A percentile compares a stretch with the other conserved stretches of the same genome.
phyloP scores from a whole-genome alignment of 805 yeast genomes.

The Isabelozyma rhagii region DNA sequence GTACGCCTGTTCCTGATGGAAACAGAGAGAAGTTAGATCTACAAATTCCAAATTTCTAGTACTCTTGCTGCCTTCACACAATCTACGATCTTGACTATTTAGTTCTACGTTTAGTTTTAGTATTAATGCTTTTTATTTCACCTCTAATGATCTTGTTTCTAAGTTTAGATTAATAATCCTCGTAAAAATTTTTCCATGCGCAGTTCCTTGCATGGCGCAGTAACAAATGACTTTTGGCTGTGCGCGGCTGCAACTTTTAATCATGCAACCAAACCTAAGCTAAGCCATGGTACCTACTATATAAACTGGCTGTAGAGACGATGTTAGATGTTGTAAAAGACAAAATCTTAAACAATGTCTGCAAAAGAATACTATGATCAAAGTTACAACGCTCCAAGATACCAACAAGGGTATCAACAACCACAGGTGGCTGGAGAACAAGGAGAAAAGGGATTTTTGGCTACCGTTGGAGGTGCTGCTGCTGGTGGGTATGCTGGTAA shows the following conservation, averaged over 20 bases:
- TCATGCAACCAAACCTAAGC: no score
- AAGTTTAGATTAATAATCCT: no score
- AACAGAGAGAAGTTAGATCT: constrained; percentile 50
- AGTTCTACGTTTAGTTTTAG: not conserved
- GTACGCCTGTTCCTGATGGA: constrained; percentile 37
- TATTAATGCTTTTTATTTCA: not conserved
- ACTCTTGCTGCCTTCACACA: not conserved
- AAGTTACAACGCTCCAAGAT: constrained; percentile 1
- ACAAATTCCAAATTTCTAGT: constrained; percentile 47
- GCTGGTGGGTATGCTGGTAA: constrained; percentile 27
- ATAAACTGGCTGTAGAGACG: no score
- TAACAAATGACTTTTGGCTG: no score
- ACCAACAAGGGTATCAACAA: constrained; percentile 10
- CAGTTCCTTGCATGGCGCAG: no score
- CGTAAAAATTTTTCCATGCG: no score
- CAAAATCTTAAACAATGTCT: not conserved
- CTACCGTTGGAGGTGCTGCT: constrained; percentile 27
- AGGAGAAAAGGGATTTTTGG: constrained; percentile 26
- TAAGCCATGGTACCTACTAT: no score
- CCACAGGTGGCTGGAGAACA: constrained; percentile 6
- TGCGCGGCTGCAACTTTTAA: no score
- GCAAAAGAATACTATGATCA: constrained; percentile 4
- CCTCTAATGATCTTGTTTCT: not conserved
- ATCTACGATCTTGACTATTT: no score
- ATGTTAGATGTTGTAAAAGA: no score